Evolutionary conservation across 768 basidiomycete species (phyloP).

Genomic region (Kwoniella mangroviensis): DNA sequence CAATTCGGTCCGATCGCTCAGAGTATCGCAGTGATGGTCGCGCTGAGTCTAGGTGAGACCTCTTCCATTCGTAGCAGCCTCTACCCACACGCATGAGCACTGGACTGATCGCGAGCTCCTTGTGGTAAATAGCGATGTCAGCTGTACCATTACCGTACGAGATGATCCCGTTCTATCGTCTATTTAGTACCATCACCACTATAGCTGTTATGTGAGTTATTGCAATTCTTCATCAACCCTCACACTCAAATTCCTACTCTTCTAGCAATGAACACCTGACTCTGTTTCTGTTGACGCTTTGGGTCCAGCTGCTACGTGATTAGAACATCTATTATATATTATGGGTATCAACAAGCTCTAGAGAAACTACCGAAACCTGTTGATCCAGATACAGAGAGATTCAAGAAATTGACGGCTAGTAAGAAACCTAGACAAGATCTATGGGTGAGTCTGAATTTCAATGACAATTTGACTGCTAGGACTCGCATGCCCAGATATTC

Average conservation of each 20-base stretch:
- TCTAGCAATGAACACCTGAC: too few relatives aligned
- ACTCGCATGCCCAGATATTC: neutral
- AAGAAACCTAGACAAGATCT: constrained; percentile 36
- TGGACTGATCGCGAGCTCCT: too few relatives aligned
- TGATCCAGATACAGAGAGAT: constrained; percentile 21
- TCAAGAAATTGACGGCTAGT: constrained; percentile 28
- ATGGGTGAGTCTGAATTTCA: constrained; percentile 33
- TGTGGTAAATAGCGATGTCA: constrained; percentile 23
- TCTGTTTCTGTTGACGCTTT: too few relatives aligned
- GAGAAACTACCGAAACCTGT: constrained; percentile 27
- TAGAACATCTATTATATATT: constrained; percentile 43
- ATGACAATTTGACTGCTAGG: neutral
- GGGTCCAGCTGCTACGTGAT: constrained; percentile 32
- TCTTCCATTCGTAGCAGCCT: neutral
- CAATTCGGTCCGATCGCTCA: constrained; percentile 47
- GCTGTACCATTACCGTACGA: constrained; percentile 35
- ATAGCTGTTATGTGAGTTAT: constrained; percentile 40
- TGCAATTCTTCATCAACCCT: neutral
- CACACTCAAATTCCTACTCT: neutral
- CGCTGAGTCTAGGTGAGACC: constrained; percentile 35
- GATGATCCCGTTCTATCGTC: constrained; percentile 42
- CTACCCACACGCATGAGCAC: too few relatives aligned
- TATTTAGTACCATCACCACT: constrained; percentile 44
- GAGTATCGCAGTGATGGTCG: constrained; percentile 44
- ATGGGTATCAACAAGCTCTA: constrained; percentile 46